Evolutionary conservation across 2,329 filamentous ascomycete species (phyloP).

Genomic region (Ceratocystis alfenasii): DNA sequence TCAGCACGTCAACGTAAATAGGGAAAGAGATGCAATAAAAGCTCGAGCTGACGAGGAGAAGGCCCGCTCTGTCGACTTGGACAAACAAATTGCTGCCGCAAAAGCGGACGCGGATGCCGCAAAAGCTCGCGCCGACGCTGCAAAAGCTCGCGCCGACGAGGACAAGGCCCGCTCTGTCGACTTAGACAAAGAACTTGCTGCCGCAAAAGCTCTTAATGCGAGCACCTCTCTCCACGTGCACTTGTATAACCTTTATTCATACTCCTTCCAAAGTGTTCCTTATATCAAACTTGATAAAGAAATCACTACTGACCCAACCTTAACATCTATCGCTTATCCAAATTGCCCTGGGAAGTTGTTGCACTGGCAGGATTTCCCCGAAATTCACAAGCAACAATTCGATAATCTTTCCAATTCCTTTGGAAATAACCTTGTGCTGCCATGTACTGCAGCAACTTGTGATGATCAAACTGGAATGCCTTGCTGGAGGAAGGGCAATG

Average conservation of each 20-base stretch:
- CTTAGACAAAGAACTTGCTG: no score
- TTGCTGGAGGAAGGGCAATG: no score
- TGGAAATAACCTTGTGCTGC: background rate
- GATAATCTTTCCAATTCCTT: background rate
- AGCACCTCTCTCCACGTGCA: background rate
- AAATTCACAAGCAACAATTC: background rate
- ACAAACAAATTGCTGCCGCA: no score
- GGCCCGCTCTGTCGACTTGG: no score
- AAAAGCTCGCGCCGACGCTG: background rate
- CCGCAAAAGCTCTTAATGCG: background rate
- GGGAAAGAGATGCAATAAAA: no score
- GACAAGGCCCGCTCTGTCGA: no score
- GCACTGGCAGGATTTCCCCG: background rate
- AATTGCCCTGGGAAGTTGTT: background rate
- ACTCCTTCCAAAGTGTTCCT: background rate
- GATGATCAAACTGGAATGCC: no score
- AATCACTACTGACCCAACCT: background rate
- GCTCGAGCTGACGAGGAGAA: no score
- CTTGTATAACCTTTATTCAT: background rate
- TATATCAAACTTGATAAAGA: background rate
- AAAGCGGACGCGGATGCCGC: no score
- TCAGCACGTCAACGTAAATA: no score
- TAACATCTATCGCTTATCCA: background rate
- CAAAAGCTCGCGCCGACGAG: background rate
- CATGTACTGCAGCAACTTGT: no score